A percentile compares a stretch with the other conserved stretches of the same genome.
These are phyloP conservation scores for Annona squamosa DNA, from an alignment of 164 flowering plant species.

Conservation along the genomic window DNA sequence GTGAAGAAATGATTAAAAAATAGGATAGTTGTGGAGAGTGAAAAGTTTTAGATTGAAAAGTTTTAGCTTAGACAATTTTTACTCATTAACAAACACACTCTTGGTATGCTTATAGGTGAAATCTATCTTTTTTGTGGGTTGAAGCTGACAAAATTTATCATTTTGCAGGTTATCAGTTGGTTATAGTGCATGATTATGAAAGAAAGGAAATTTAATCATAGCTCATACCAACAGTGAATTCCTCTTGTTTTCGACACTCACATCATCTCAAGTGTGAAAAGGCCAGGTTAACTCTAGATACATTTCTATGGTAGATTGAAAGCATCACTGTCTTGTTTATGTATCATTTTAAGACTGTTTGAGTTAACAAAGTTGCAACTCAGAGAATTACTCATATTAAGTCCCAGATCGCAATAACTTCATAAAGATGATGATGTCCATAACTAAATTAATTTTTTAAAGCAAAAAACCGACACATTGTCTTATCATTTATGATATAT, in stretches of 20 bases:
- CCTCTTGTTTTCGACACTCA: conserved; percentile 87
- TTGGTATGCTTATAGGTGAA: no score
- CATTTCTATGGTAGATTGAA: background rate
- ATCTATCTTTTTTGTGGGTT: no score
- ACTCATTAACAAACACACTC: no score
- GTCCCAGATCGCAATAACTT: background rate
- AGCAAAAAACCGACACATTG: no score
- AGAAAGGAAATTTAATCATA: conserved; percentile 69
- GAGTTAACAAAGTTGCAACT: background rate
- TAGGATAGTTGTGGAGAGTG: no score
- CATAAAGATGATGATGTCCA: background rate
- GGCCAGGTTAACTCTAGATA: conserved; percentile 30
- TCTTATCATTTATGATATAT: no score
- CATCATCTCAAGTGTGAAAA: conserved; percentile 39
- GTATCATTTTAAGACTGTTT: background rate
- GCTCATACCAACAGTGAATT: conserved; percentile 46
- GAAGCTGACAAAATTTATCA: background rate
- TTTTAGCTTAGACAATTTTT: no score
- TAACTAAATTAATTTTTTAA: no score
- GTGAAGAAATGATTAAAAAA: no score
- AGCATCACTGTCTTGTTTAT: background rate
- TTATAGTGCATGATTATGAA: conserved; percentile 55
- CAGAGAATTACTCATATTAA: background rate
- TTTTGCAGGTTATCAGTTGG: conserved; percentile 45
- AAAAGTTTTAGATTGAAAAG: no score